A percentile compares a stretch with the other conserved stretches of the same genome.
Conservation (phyloP, 352 stramenopile genomes). For the Saprolegnia parasitica region DNA sequence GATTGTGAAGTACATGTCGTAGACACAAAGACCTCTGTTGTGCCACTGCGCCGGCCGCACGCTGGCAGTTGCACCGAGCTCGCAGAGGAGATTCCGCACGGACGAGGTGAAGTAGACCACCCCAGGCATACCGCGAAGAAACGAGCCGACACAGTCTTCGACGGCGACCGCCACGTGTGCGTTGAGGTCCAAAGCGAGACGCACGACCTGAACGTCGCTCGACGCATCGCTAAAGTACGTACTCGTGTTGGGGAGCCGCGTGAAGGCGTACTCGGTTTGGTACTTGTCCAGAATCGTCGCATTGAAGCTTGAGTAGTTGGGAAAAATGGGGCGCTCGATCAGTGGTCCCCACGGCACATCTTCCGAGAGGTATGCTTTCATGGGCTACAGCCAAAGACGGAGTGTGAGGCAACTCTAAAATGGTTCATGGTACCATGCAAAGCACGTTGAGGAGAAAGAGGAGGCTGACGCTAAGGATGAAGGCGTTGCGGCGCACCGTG, state of each 20-base stretch:
- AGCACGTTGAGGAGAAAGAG: too few species aligned
- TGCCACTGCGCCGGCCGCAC: neutral
- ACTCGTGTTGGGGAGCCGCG: neutral
- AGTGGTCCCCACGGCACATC: too few species aligned
- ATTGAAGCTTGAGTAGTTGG: neutral
- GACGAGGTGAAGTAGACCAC: neutral
- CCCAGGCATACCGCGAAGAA: neutral
- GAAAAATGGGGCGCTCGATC: too few species aligned
- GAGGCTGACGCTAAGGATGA: too few species aligned
- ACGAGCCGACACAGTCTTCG: neutral
- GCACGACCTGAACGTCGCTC: neutral
- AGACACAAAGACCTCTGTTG: neutral
- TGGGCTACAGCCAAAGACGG: too few species aligned
- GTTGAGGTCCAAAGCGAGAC: neutral
- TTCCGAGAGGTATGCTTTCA: too few species aligned
- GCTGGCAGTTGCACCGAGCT: neutral
- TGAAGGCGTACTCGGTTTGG: neutral
- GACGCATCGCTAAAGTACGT: neutral
- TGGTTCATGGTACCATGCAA: too few species aligned
- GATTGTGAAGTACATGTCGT: slow-evolving; percentile 1
- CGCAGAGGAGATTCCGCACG: neutral
- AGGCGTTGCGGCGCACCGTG: too few species aligned
- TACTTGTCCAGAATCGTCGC: neutral
- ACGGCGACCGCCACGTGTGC: neutral
- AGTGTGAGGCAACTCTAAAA: too few species aligned